Conservation (phyloP, 345 rosid species). For the Boechera retrofracta region DNA sequence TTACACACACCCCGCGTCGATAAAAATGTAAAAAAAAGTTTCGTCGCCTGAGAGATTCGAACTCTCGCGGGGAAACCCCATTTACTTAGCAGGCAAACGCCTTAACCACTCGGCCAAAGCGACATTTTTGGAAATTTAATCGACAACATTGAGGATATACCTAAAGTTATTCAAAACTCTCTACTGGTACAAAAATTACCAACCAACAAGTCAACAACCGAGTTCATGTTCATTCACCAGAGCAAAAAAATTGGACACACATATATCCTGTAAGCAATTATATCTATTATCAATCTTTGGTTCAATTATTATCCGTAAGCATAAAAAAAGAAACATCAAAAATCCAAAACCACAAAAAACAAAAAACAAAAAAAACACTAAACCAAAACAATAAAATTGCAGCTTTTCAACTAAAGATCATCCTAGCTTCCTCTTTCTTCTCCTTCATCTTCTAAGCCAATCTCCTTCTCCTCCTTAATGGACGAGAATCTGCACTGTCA, state of each 20-base stretch:
- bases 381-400: not conserved
- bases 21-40: not conserved
- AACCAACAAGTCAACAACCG: not conserved
- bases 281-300: constrained; percentile 8
- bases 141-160: not conserved
- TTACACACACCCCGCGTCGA: not conserved
- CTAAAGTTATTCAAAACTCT: not conserved
- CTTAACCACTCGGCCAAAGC: constrained; percentile 73
- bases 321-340: not conserved
- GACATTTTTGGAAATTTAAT: not conserved
- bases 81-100: constrained; percentile 76
- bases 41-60: constrained; percentile 86
- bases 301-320: not conserved
- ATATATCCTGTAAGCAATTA: not conserved
- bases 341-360: not conserved
- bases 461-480: constrained; percentile 64
- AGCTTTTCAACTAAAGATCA: not conserved
- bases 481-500: constrained; percentile 76
- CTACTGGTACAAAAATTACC: too few species aligned
- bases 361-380: not conserved
- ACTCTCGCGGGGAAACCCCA: constrained; percentile 77
- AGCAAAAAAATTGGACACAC: not conserved
- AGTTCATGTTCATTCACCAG: not conserved
- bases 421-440: constrained; percentile 11
- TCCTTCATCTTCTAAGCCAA: constrained; percentile 47